Base-by-base conservation (phyloP, 805 yeast species). In the Naumovozyma dairenensis region DNA sequence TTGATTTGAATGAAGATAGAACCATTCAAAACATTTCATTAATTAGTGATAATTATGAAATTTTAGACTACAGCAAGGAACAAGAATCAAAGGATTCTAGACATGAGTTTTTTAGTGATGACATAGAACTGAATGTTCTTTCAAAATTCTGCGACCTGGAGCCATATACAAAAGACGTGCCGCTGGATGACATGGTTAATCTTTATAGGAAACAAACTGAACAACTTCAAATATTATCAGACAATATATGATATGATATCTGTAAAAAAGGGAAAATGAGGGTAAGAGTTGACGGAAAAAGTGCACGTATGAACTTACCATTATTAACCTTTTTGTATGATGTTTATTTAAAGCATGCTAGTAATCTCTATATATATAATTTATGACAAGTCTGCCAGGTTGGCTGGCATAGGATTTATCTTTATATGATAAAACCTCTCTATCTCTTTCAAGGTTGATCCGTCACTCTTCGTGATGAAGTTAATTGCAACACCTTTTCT, bases 401-500 rank as follows among this genome's bases (percentile, higher is more conserved):
- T 71, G 46, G 75, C 81, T 37, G 98, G 98, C 89, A 92, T 83
- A 63, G 89, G 95, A 48, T 76, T 83, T 44, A 89, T 85, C 66
- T 80, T 82, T 34, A 93, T 85, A 49, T 80, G 73, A 71, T 89
- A 89, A 68, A 77, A 84, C 60, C 70, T 79, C 68, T 89, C 96
- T 45, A 92, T 77, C 60, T 82, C 94, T 58, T 80, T 77, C 67
- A 87, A 67, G 56, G 71, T 71, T 45, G 72, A 69, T 44, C 71
- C 70, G 59, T 89, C 96, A 36, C 77, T 77, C 43, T 69, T 71
- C 33, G 97, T 87, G 50, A 87, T 79, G 55, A 89, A 82, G 70
- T 87, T 92, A 59, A 89, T 82, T 42, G 97, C 96, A 43, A 84
- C 89, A 70, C 98, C 98, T 68, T 87, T 89, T 64, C 98, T 77